Conservation (phyloP, 2,329 filamentous ascomycete genomes). For the Fusarium torulosum region DNA sequence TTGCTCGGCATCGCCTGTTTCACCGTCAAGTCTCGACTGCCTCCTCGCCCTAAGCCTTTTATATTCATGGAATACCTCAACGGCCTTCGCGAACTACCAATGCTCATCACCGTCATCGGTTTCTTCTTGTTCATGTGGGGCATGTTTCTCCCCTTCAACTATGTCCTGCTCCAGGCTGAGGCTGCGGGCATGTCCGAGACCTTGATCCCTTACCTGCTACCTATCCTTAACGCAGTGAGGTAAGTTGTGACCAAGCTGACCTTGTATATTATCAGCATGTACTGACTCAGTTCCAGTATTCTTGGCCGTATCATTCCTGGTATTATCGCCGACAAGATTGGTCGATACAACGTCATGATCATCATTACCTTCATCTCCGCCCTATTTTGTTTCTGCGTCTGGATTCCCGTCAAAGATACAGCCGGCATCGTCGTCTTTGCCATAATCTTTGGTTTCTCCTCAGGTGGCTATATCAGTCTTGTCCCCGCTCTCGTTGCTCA, state of each 20-base stretch:
- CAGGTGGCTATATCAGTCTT: conserved; percentile 74
- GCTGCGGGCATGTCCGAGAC: conserved; percentile 57
- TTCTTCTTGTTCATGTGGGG: conserved; percentile 69
- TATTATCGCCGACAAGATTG: conserved; percentile 60
- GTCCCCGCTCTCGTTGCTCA: conserved; percentile 75
- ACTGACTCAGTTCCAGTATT: conserved; percentile 54
- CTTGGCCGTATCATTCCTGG: conserved; percentile 66
- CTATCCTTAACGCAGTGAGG: conserved; percentile 70
- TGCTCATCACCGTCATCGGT: conserved; percentile 58
- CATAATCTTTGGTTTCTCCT: conserved; percentile 76
- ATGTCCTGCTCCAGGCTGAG: conserved; percentile 63
- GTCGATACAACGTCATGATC: conserved; percentile 64
- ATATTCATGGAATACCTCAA: conserved; percentile 60
- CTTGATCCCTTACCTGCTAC: conserved; percentile 61
- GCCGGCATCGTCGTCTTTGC: conserved; percentile 73
- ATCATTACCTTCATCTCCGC: conserved; percentile 64
- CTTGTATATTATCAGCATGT: background rate
- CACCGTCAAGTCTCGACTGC: conserved; percentile 55
- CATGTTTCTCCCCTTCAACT: conserved; percentile 68
- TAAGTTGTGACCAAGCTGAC: conserved; percentile 42
- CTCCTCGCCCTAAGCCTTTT: conserved; percentile 61
- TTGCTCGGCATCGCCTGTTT: conserved; percentile 52
- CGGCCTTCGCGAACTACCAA: conserved; percentile 61
- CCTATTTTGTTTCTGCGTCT: conserved; percentile 61
- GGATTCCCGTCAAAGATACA: conserved; percentile 63